phyloP scores from a whole-genome alignment of 805 yeast genomes.

The Barnettozyma botsteinii region DNA sequence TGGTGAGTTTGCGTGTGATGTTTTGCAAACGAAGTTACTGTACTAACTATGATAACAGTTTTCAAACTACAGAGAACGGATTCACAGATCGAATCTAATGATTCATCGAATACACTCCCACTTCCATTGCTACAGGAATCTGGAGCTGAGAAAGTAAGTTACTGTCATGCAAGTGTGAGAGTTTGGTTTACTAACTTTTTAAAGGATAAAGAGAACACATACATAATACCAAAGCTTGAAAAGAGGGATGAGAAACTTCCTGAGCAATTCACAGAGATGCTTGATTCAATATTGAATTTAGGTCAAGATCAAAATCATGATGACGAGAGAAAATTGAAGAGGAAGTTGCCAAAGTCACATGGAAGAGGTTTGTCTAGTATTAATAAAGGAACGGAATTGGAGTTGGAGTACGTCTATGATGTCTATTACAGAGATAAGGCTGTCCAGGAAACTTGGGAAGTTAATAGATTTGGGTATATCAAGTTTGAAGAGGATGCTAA shows the following conservation, averaged over 20 bases:
- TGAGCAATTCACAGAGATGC: slow-evolving; percentile 69
- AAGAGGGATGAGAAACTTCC: slow-evolving; percentile 37
- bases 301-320: slow-evolving; percentile 21
- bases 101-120: slow-evolving; percentile 11
- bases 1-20: slow-evolving; percentile 8
- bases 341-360: slow-evolving; percentile 16
- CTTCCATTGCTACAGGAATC: slow-evolving; percentile 24
- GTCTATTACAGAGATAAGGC: slow-evolving; percentile 68
- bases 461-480: slow-evolving; percentile 28
- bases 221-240: slow-evolving; percentile 18
- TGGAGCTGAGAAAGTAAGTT: slow-evolving; percentile 7
- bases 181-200: neutral
- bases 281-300: slow-evolving; percentile 49
- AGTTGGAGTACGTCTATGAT: slow-evolving; percentile 84
- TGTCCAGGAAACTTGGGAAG: slow-evolving; percentile 44
- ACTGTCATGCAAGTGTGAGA: neutral
- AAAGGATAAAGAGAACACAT: slow-evolving; percentile 23
- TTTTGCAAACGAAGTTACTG: no score
- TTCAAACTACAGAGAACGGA: slow-evolving; percentile 47
- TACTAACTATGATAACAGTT: slow-evolving; percentile 21
- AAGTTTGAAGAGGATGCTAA: slow-evolving; percentile 37
- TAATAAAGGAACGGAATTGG: slow-evolving; percentile 4
- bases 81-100: slow-evolving; percentile 22
- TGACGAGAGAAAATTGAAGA: slow-evolving; percentile 14
- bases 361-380: slow-evolving; percentile 15